phyloP scores from a whole-genome alignment of 2,329 filamentous ascomycete species.

The Elsinoe batatas region DNA sequence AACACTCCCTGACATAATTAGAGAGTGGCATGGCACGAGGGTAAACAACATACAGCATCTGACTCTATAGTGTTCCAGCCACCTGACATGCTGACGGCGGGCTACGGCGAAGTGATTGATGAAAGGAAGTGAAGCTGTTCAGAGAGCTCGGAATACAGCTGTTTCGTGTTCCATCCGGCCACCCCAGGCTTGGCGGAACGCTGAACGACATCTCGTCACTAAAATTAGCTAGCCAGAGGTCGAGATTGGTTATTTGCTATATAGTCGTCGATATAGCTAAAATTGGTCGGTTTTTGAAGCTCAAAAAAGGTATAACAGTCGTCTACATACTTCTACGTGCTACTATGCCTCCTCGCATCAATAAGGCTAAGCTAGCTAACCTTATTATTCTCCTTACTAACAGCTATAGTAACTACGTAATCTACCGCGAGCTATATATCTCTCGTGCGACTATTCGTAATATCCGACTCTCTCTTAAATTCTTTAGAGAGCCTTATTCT shows the following conservation, averaged over 20 bases:
- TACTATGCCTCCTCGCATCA: no score
- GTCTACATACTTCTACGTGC: neutral
- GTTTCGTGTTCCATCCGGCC: no score
- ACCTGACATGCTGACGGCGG: slow-evolving; percentile 33
- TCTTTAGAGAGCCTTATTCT: neutral
- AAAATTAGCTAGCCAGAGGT: no score
- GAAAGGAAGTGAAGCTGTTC: neutral
- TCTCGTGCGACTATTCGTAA: neutral
- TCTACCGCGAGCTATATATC: neutral
- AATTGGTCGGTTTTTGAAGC: no score
- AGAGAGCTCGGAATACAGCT: neutral
- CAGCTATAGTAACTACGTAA: neutral
- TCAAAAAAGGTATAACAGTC: no score
- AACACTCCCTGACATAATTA: slow-evolving; percentile 64
- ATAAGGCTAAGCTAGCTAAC: neutral
- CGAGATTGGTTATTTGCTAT: no score
- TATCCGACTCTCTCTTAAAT: neutral
- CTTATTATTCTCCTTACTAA: neutral
- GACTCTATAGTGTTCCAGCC: slow-evolving; percentile 98
- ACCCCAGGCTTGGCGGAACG: no score
- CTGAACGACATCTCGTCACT: no score
- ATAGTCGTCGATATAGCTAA: no score
- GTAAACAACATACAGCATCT: slow-evolving; percentile 61
- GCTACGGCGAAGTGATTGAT: neutral
- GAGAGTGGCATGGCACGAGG: neutral